These are phyloP conservation scores for Eucalyptus marginata DNA, from an alignment of 345 rosid species.

Conservation along the genomic window DNA sequence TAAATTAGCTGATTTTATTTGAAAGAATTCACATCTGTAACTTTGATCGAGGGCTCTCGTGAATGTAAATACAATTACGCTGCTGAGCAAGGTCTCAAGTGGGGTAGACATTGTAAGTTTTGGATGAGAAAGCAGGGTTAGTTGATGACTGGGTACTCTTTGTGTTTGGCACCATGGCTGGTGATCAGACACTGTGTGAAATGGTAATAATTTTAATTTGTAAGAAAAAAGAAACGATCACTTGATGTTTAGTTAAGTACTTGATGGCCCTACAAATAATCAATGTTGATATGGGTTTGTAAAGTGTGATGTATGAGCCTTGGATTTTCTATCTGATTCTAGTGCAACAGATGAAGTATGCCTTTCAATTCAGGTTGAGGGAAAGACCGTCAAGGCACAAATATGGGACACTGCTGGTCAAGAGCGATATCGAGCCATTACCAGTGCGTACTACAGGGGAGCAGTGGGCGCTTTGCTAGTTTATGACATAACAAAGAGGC, in stretches of 20 bases:
- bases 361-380: constrained; percentile 5
- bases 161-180: neutral
- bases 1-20: neutral
- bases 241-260: neutral
- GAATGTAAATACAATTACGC: neutral
- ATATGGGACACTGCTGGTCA: constrained; percentile 22
- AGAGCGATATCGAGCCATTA: constrained; percentile 16
- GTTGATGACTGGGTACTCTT: neutral
- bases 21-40: neutral
- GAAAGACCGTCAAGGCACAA: constrained; percentile 15
- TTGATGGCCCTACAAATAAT: neutral
- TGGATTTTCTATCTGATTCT: neutral
- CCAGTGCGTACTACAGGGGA: constrained; percentile 16
- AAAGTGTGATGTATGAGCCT: neutral
- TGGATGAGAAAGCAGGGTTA: neutral
- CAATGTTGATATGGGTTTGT: neutral
- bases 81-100: neutral
- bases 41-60: neutral
- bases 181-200: neutral
- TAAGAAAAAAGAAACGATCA: neutral
- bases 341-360: neutral
- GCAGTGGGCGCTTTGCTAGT: constrained; percentile 14
- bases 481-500: constrained; percentile 11
- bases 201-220: neutral
- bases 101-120: neutral